Base-by-base conservation (phyloP, 208 protist genomes). In the Leishmania guyanensis region DNA sequence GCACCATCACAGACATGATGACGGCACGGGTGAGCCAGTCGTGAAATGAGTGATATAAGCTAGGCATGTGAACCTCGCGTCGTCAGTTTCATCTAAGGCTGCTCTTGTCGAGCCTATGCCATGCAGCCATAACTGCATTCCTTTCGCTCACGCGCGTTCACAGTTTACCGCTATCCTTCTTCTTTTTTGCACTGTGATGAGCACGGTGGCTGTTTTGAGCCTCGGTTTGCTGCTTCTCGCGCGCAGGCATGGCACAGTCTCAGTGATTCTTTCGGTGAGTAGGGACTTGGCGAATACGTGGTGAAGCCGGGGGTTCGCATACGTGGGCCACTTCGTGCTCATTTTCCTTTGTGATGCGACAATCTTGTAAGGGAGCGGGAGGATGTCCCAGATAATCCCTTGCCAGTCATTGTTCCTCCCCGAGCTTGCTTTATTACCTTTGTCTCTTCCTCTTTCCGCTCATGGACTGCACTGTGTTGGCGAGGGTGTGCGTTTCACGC, bases 11-110 rank as follows among this genome's bases (percentile, higher is more conserved):
- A 72, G 75, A 46, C 65, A 54, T 20, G 2, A 64, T 22, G 36
- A 29, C 26, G 62, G 5, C 22, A 3, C 76, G 2, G 39, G 51
- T 29, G 60, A 69, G 26, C 54, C 48, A 22, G 74, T 36, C n/a
- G 81, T 83, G 4, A 51, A 85, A 33, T 88, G 68, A 72, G 43
- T 72, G 36, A 2, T 51, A n/a, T 51, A 43, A 72, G 20, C 12
- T 17, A 12, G 16, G 64, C 60, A 33, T 5, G 29, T 60, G 26
- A 51, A 51, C 14, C 51, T 39, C 22, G 56, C 54, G 50, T 43
- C 36, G 58, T 72, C 5, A 5, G 4, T 51, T 48, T 48, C 20
- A 48, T 72, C 43, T 53, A 51, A 72, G n/a, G 43, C 68, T 48
- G 17, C 68, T 29, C 22, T 53, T 6, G 16, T 22, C 43, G 36